Base-by-base conservation (phyloP, 805 yeast species). In the Ogataea trehalophila region DNA sequence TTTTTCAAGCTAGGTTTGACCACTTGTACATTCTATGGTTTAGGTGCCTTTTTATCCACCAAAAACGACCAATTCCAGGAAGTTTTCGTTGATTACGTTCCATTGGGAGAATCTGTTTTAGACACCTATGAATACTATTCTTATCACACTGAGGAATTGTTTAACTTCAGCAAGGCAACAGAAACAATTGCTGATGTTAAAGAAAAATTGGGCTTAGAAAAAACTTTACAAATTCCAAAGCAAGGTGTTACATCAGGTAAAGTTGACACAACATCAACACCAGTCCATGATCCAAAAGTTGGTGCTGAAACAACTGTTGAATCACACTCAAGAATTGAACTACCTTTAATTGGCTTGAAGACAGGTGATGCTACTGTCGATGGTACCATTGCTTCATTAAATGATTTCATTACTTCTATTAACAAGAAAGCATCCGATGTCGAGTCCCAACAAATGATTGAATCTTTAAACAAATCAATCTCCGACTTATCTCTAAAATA, bases 11-110 rank as follows among this genome's bases (percentile, higher is more conserved):
- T 58, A n/a, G 56, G 63, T 6, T 43, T 63, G 15, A 38, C 57
- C 26, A 53, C 66, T 7, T 57, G 60, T 14, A 46, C 59, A 4
- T 44, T 77, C 23, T 84, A 82, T 54, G 80, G 77, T 34, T 80
- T 75, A 34, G 88, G 87, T 45, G 75, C 81, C n/a, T 78, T 75
- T 44, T 66, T 75, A 47, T 72, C 89, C 14, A 68, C 80, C 31
- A 68, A 76, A 51, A 74, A 74, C 58, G 85, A 82, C 54, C 70
- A 77, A 16, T 74, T 83, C 61, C 82, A 79, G 54, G 87, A 84
- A 54, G 53, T 71, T 41, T 84, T 81, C 63, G 72, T 81, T 20
- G 82, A 81, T 53, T 76, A 76, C 49, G 77, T 84, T 40, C 94
- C 94, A 17, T 72, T 75, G 43, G 87, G 81, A 36, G 85, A 81